Conservation (phyloP, 257 asterid species). For the Forsythia viridissima region DNA sequence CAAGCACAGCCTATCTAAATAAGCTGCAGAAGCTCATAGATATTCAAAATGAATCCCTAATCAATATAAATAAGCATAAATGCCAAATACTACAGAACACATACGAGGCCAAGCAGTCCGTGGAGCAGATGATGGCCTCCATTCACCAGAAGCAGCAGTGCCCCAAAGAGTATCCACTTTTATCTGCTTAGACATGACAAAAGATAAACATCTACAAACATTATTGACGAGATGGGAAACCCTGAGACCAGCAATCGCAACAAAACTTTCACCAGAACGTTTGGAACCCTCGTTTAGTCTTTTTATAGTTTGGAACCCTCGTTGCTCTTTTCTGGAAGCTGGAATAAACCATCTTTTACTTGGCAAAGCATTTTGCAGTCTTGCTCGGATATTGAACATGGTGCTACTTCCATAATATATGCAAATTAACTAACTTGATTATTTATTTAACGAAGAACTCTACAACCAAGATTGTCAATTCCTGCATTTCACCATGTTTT, state of each 20-base stretch:
- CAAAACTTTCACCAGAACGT: too few species aligned
- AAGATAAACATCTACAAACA: conserved; percentile 11
- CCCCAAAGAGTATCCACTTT: conserved; percentile 77
- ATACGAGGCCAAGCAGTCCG: conserved; percentile 93
- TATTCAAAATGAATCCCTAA: conserved; percentile 1
- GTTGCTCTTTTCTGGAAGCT: too few species aligned
- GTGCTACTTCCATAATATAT: neutral
- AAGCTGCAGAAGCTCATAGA: conserved; percentile 2
- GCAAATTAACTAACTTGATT: neutral
- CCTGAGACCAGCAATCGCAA: neutral
- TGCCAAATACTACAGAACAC: conserved; percentile 26
- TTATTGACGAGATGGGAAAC: neutral
- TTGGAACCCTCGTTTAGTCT: too few species aligned
- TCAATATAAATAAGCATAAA: neutral
- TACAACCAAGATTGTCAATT: neutral
- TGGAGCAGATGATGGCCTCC: conserved; percentile 98
- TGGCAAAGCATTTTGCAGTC: too few species aligned
- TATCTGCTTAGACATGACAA: conserved; percentile 52
- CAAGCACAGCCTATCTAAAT: conserved; percentile 3
- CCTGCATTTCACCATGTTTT: neutral
- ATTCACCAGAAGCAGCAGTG: conserved; percentile 77
- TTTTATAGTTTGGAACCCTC: too few species aligned
- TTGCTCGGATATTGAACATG: too few species aligned
- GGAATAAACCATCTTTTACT: too few species aligned
- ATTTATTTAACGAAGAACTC: neutral